Evolutionary conservation across 257 asterid species (phyloP).

Genomic region (Capsicum rhomboideum): DNA sequence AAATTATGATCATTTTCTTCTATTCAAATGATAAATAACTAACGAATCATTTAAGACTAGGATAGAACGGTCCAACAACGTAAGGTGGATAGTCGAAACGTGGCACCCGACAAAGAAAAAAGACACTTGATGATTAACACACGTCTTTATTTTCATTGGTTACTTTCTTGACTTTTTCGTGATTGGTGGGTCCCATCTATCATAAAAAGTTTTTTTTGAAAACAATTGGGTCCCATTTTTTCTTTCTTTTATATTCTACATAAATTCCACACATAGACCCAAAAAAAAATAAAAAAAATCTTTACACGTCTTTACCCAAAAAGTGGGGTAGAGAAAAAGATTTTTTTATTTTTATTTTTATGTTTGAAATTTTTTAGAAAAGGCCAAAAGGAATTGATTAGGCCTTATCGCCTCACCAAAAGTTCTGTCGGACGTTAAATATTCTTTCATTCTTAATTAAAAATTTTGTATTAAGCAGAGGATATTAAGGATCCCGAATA

Average conservation of each 20-base stretch:
- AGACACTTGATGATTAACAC: constrained; percentile 33
- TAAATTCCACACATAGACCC: constrained; percentile 15
- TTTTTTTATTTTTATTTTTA: not conserved
- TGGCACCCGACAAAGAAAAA: constrained; percentile 54
- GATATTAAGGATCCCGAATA: too few relatives aligned
- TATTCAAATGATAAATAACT: not conserved
- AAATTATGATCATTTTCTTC: not conserved
- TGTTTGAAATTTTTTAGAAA: not conserved
- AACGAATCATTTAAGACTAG: too few relatives aligned
- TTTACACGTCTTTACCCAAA: constrained; percentile 39
- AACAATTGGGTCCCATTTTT: not conserved
- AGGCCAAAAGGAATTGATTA: constrained; percentile 18
- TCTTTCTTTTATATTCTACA: not conserved
- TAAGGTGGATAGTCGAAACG: constrained; percentile 24
- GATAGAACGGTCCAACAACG: not conserved
- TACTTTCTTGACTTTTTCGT: constrained; percentile 38
- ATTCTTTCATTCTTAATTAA: not conserved
- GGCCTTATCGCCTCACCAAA: constrained; percentile 7
- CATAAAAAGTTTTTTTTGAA: not conserved
- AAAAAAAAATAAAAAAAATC: constrained; percentile 20
- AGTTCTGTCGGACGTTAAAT: not conserved
- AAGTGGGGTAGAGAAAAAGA: constrained; percentile 9
- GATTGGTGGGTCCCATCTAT: constrained; percentile 21
- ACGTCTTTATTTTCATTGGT: constrained; percentile 64
- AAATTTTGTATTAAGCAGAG: too few relatives aligned